These are phyloP conservation scores for Aspergillus ellipticus DNA, from an alignment of 495 filamentous ascomycete species.

Conservation along the genomic window DNA sequence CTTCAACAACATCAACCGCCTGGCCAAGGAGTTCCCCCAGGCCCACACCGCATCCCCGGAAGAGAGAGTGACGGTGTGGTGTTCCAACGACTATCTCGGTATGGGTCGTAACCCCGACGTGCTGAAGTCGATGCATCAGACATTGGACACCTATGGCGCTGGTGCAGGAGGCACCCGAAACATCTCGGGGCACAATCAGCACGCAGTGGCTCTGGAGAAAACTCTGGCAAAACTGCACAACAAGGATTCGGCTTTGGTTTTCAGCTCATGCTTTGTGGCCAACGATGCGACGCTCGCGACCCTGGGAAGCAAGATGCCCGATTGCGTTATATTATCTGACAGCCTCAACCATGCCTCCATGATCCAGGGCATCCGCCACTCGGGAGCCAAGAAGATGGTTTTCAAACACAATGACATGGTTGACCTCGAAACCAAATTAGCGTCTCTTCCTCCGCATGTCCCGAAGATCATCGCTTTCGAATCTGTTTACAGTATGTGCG, in stretches of 20 bases:
- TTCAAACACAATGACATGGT: constrained; percentile 96
- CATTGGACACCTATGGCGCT: constrained; percentile 89
- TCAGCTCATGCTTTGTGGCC: constrained; percentile 95
- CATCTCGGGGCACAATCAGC: constrained; percentile 96
- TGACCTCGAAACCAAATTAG: constrained; percentile 87
- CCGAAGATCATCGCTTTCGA: constrained; percentile 99
- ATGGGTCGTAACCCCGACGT: constrained; percentile 93
- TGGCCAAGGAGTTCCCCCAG: constrained; percentile 92
- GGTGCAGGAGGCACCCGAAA: constrained; percentile 95
- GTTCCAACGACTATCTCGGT: constrained; percentile 96
- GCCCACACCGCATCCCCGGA: constrained; percentile 84
- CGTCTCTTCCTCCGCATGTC: constrained; percentile 72
- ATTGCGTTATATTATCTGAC: constrained; percentile 94
- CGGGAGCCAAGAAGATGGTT: constrained; percentile 91
- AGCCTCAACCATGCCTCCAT: constrained; percentile 97
- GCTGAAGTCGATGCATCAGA: constrained; percentile 87
- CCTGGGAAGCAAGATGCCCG: constrained; percentile 88
- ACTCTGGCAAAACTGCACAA: constrained; percentile 84
- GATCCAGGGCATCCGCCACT: constrained; percentile 99
- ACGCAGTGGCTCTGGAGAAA: constrained; percentile 80
- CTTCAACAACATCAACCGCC: constrained; percentile 99
- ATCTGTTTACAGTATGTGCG: constrained; percentile 98
- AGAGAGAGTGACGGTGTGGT: constrained; percentile 96
- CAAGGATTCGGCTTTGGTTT: constrained; percentile 90
- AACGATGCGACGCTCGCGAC: constrained; percentile 98